Percentiles rank a stretch among this genome's conserved stretches.
Evolutionary conservation across 345 rosid genomes (phyloP).

Genomic region (Gossypium bickii): DNA sequence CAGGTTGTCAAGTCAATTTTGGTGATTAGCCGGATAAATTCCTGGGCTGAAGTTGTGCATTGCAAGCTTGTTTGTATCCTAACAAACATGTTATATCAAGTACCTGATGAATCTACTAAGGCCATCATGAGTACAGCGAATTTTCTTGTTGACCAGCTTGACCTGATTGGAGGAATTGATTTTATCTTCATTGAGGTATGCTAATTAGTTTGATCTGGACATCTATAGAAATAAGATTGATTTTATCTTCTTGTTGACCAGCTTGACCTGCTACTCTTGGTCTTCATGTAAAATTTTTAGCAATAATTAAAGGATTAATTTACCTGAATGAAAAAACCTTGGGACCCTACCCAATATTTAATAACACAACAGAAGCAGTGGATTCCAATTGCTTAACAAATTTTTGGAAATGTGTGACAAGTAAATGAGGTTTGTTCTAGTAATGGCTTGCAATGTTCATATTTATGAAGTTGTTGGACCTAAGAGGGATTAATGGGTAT

Average conservation of each 20-base stretch:
- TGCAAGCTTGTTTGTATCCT: slow-evolving; percentile 87
- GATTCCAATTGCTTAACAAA: neutral
- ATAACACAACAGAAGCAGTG: neutral
- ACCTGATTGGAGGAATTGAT: slow-evolving; percentile 92
- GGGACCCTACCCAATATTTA: neutral
- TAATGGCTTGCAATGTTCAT: slow-evolving; percentile 9
- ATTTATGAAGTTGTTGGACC: slow-evolving; percentile 12
- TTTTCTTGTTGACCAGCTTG: slow-evolving; percentile 81
- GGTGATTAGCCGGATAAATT: slow-evolving; percentile 66
- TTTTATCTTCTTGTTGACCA: neutral
- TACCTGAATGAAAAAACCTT: neutral
- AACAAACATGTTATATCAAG: slow-evolving; percentile 81
- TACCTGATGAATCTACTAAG: slow-evolving; percentile 47
- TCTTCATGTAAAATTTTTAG: neutral
- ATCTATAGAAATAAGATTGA: slow-evolving; percentile 5
- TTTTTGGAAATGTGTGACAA: neutral
- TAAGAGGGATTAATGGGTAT: neutral
- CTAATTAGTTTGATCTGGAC: slow-evolving; percentile 3
- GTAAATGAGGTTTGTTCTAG: neutral
- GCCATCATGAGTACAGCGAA: slow-evolving; percentile 35
- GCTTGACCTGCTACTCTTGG: neutral
- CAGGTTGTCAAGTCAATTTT: slow-evolving; percentile 86
- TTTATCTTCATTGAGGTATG: slow-evolving; percentile 87
- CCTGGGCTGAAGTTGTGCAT: slow-evolving; percentile 97
- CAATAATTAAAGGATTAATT: neutral